Percentiles rank a stretch among this genome's conserved stretches.
Evolutionary conservation across 495 filamentous ascomycete genomes (phyloP).

Genomic region (Immersiella caudata): DNA sequence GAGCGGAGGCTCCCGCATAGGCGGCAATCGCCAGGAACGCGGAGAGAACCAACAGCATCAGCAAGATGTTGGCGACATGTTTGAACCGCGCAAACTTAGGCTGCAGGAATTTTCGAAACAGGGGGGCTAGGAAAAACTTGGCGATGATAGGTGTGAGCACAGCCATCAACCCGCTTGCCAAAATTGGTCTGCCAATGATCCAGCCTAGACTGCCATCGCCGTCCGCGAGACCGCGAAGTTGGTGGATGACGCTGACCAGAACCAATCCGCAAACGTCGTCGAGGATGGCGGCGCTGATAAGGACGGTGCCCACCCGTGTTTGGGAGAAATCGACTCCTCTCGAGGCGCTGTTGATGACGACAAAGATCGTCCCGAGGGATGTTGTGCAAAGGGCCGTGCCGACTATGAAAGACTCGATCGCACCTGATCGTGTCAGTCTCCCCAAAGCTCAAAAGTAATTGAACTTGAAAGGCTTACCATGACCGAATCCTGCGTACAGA

Average conservation of each 20-base stretch:
- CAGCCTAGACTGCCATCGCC: slow-evolving; percentile 24
- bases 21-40: slow-evolving; percentile 31
- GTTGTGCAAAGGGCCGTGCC: slow-evolving; percentile 79
- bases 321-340: slow-evolving; percentile 51
- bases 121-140: slow-evolving; percentile 20
- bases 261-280: slow-evolving; percentile 84
- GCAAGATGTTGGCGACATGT: slow-evolving; percentile 23
- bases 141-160: slow-evolving; percentile 30
- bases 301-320: slow-evolving; percentile 69
- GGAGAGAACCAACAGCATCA: slow-evolving; percentile 27
- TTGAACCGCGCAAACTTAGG: slow-evolving; percentile 1
- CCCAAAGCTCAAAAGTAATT: background rate
- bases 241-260: slow-evolving; percentile 68
- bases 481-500: slow-evolving; percentile 32
- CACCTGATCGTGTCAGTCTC: slow-evolving; percentile 40
- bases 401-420: slow-evolving; percentile 70
- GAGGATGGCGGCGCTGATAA: slow-evolving; percentile 75
- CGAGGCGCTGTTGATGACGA: slow-evolving; percentile 59
- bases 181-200: slow-evolving; percentile 35
- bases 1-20: slow-evolving; percentile 63
- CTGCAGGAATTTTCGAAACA: slow-evolving; percentile 25
- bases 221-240: slow-evolving; percentile 41
- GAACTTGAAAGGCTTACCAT: slow-evolving; percentile 21
- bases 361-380: slow-evolving; percentile 77
- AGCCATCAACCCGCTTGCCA: slow-evolving; percentile 31